Conservation (phyloP, 306 rosid genomes). For the Hippophae gyantsensis region DNA sequence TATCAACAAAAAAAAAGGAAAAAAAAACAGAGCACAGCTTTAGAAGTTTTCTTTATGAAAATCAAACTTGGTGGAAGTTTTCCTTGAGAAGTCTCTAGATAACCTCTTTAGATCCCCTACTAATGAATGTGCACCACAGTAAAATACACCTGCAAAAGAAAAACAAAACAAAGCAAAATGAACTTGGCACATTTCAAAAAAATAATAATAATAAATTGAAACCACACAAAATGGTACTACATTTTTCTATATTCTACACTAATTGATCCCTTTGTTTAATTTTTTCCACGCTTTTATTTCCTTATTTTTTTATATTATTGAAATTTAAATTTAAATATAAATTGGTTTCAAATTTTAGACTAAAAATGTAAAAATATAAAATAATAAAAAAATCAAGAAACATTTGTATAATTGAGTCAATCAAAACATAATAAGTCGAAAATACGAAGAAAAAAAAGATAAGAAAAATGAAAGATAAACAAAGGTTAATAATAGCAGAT, state of each 20-base stretch:
- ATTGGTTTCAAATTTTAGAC: too few species aligned
- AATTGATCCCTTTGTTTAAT: background rate
- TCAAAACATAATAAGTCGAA: background rate
- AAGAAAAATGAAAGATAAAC: too few species aligned
- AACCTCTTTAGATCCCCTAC: conserved; percentile 59
- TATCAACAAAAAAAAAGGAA: background rate
- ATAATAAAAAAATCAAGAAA: background rate
- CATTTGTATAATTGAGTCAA: background rate
- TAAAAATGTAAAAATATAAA: background rate
- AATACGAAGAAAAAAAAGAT: too few species aligned
- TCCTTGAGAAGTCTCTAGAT: conserved; percentile 67
- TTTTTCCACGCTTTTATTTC: too few species aligned
- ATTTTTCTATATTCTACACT: too few species aligned
- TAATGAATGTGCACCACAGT: conserved; percentile 64
- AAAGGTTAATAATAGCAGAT: background rate
- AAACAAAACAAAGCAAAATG: background rate
- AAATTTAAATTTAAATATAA: too few species aligned
- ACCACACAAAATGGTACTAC: too few species aligned
- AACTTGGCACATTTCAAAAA: too few species aligned
- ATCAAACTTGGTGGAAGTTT: conserved; percentile 72
- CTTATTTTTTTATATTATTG: too few species aligned
- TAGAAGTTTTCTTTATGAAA: conserved; percentile 81
- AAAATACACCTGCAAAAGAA: conserved; percentile 67
- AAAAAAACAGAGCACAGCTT: conserved; percentile 1
- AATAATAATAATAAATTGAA: too few species aligned